Evolutionary conservation across 768 basidiomycete species (phyloP), one percentile per base, ranked within the genome.

Genomic region (Pleurotus tuber-regium): DNA sequence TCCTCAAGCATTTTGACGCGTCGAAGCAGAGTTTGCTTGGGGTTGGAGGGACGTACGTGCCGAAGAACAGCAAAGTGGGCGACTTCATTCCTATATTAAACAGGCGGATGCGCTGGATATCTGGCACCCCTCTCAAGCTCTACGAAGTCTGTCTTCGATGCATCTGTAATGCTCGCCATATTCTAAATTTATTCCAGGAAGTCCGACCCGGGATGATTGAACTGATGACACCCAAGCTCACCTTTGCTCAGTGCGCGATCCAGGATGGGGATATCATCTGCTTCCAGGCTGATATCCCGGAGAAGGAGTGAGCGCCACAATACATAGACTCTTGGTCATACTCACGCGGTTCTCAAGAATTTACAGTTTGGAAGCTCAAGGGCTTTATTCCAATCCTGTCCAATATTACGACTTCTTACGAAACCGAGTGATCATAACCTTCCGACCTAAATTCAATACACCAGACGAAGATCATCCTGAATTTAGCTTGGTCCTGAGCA

Each of bases 161-260:
- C 23, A n/a, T 26, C 23, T 28, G 16, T 12, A 29, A 26, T 24
- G 42, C 18, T 29, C 42, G 3, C 33, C 35, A 39, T 23, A 3
- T n/a, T 21, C 43, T 7, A 36, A 2, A 19, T 30, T 9, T 42
- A 28, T 10, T 21, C 25, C 53, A 95, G 90, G 97, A 99, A 86
- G 98, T 99, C 71, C 98, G 98, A 79, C 97, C 97, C 3, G 92
- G 92, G 54, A 98, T 98, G 96, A 98, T 99, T 61, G 97, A 98
- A 71, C 76, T 84, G 42, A 97, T 99, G 96, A 98, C 98, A 72
- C 83, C 80, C 29, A 98, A 98, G 70, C 70, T 84, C 51, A 94
- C 97, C 1, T 98, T 98, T 70, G 83, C 88, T 46, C 93, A 97
- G 67, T 96, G 93, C 63, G 97, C 98, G 71, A 98, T 99, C 56